Evolutionary conservation across 2,329 filamentous ascomycete genomes (phyloP).

Genomic region (Scedosporium aurantiacum): DNA sequence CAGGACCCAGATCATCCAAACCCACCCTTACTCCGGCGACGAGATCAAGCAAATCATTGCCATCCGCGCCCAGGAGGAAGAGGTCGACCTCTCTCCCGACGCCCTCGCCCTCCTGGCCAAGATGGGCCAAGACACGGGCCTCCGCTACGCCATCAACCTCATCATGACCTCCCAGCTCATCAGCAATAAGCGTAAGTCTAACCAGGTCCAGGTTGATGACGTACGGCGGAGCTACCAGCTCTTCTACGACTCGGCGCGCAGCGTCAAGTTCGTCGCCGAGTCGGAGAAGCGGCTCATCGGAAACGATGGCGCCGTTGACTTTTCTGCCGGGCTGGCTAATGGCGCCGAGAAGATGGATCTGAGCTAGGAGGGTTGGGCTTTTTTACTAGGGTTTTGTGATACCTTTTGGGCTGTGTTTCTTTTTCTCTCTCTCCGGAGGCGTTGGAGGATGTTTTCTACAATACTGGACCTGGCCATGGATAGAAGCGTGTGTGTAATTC

Average conservation of each 20-base stretch:
- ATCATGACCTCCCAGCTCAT: conserved; percentile 90
- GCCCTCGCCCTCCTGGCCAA: conserved; percentile 89
- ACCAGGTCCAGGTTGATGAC: conserved; percentile 75
- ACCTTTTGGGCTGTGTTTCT: conserved; percentile 4
- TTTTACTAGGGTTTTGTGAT: background rate
- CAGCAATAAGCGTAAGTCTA: conserved; percentile 71
- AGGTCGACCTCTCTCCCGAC: conserved; percentile 82
- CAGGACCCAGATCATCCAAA: conserved; percentile 91
- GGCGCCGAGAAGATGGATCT: conserved; percentile 31
- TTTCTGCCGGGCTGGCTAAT: conserved; percentile 30
- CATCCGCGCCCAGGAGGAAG: conserved; percentile 90
- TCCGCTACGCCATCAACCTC: conserved; percentile 94
- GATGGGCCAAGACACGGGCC: conserved; percentile 82
- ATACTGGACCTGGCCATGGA: conserved; percentile 7
- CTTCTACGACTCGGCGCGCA: conserved; percentile 83
- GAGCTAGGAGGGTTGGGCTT: conserved; percentile 20
- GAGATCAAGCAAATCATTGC: conserved; percentile 88
- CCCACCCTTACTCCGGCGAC: conserved; percentile 68
- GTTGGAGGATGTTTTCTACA: conserved; percentile 9
- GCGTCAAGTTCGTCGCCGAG: conserved; percentile 80
- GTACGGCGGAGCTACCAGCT: conserved; percentile 88
- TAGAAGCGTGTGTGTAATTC: conserved; percentile 3
- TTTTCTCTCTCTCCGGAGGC: conserved; percentile 1
- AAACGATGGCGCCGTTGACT: conserved; percentile 68
- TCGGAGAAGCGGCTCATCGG: conserved; percentile 91